Evolutionary conservation across 768 basidiomycete species (phyloP).

Genomic region (Xerocomellus intermedius): DNA sequence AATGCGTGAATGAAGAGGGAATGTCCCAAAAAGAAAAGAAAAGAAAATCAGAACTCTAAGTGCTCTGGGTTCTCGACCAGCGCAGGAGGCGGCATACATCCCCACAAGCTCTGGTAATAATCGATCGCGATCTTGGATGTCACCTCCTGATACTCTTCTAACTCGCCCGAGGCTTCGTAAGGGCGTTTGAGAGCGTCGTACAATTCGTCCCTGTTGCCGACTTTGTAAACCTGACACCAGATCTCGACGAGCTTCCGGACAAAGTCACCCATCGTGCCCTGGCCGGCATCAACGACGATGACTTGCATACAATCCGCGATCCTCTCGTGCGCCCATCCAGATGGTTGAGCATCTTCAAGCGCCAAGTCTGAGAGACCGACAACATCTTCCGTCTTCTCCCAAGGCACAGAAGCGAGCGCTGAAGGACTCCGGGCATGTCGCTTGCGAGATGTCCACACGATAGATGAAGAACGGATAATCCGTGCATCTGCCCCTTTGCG

Average conservation of each 20-base stretch:
- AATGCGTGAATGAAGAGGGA: neutral
- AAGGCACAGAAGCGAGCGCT: conserved; percentile 21
- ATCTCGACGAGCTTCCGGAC: conserved; percentile 25
- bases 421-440: conserved; percentile 28
- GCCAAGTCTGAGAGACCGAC: conserved; percentile 19
- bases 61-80: conserved; percentile 4
- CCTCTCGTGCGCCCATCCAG: conserved; percentile 9
- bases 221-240: conserved; percentile 30
- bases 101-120: conserved; percentile 30
- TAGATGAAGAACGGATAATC: conserved; percentile 24
- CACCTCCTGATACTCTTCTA: conserved; percentile 21
- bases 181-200: conserved; percentile 18
- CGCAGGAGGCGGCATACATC: conserved; percentile 9
- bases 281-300: conserved; percentile 26
- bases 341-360: conserved; percentile 27
- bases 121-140: conserved; percentile 8
- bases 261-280: conserved; percentile 31
- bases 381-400: conserved; percentile 23
- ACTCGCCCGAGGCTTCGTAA: conserved; percentile 26
- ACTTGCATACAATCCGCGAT: conserved; percentile 33
- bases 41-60: conserved; percentile 1
- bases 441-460: conserved; percentile 30
- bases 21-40: neutral
- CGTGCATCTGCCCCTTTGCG: conserved; percentile 30
- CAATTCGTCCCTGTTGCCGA: conserved; percentile 20